Percentiles rank a stretch among this genome's conserved stretches.
phyloP scores from a whole-genome alignment of 148 eudicot genomes.

The Rhododendron henanense region DNA sequence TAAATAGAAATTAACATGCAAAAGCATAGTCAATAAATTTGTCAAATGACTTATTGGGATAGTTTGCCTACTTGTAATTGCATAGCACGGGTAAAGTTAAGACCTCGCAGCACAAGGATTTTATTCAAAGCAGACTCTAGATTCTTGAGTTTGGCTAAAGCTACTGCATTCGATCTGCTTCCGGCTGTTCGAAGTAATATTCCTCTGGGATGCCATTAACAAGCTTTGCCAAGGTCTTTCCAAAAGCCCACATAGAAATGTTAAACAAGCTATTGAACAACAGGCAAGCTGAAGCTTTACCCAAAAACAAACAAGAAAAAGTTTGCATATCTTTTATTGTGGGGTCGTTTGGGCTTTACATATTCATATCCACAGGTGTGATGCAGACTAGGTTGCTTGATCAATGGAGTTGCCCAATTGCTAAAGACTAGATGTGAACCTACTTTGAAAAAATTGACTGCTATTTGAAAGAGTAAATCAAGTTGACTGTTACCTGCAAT shows the following conservation, averaged over 20 bases:
- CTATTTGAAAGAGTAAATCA: not conserved
- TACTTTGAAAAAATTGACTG: not conserved
- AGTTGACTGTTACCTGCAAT: not conserved
- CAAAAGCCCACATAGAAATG: not conserved
- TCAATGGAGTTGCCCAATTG: not conserved
- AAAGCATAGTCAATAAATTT: too few relatives aligned
- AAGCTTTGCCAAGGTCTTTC: not conserved
- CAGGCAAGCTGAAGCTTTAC: not conserved
- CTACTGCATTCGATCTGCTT: too few relatives aligned
- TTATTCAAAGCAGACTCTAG: not conserved
- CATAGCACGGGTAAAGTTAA: not conserved
- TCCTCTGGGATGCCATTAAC: not conserved
- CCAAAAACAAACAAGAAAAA: not conserved
- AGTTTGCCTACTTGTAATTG: not conserved
- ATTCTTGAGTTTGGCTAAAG: too few relatives aligned
- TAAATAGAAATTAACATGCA: too few relatives aligned
- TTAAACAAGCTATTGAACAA: not conserved
- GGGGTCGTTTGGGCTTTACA: not conserved
- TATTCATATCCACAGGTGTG: not conserved
- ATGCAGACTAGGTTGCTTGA: not conserved
- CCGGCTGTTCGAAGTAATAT: too few relatives aligned
- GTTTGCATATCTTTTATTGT: not conserved
- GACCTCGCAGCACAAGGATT: not conserved
- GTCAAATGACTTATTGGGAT: not conserved
- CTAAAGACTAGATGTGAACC: not conserved